Percentiles rank a stretch among this genome's conserved stretches.
Evolutionary conservation across 306 rosid genomes (phyloP).

Genomic region (Ochetophila trinervis): DNA sequence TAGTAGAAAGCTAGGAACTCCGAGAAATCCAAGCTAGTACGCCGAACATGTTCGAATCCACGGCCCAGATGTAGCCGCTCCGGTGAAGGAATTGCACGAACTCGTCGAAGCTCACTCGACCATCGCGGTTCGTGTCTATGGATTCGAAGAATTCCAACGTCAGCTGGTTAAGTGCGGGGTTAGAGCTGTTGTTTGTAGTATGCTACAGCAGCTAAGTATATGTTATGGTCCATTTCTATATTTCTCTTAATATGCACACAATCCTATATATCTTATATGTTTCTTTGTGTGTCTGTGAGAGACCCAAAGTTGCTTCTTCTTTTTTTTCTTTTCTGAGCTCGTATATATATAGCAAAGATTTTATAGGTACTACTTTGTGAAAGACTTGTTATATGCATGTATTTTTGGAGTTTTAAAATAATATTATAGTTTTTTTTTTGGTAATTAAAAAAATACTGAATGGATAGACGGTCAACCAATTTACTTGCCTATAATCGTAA

Average conservation of each 20-base stretch:
- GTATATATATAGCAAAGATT: too few species aligned
- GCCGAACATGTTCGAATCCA: neutral
- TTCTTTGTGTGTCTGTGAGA: too few species aligned
- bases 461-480: too few species aligned
- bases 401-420: too few species aligned
- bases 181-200: slow-evolving; percentile 1
- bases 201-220: slow-evolving; percentile 1
- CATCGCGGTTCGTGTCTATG: slow-evolving; percentile 16
- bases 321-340: too few species aligned
- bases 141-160: slow-evolving; percentile 8
- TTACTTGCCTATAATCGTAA: too few species aligned
- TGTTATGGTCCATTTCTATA: slow-evolving; percentile 12
- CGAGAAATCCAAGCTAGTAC: neutral
- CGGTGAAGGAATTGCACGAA: slow-evolving; percentile 1
- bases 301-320: too few species aligned
- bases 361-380: too few species aligned
- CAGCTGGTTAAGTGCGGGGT: neutral
- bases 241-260: neutral
- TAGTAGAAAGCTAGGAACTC: slow-evolving; percentile 24
- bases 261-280: neutral
- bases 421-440: too few species aligned
- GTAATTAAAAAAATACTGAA: too few species aligned
- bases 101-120: slow-evolving; percentile 1
- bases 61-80: neutral
- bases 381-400: too few species aligned